Percentiles rank a stretch among this genome's conserved stretches.
Evolutionary conservation across 495 filamentous ascomycete genomes (phyloP).

Genomic region (Talaromyces adpressus): DNA sequence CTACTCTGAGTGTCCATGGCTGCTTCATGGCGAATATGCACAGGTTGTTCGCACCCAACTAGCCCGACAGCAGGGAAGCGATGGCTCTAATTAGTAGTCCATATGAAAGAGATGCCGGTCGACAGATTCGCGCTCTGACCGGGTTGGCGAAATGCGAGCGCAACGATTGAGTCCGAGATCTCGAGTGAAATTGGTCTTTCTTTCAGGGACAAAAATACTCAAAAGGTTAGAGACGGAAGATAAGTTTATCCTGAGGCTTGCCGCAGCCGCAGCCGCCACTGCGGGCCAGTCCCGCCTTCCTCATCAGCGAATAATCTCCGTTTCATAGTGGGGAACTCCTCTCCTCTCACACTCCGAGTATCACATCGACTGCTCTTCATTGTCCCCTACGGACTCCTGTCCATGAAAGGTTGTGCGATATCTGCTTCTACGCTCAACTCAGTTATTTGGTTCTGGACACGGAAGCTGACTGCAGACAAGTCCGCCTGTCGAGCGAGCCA

Average conservation of each 20-base stretch:
- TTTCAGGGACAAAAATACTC: background rate
- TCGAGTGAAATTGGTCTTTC: background rate
- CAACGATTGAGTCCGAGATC: background rate
- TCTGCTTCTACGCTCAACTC: background rate
- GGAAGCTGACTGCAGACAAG: background rate
- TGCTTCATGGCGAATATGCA: slow-evolving; percentile 12
- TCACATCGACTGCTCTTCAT: slow-evolving; percentile 12
- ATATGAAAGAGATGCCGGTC: background rate
- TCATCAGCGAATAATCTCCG: slow-evolving; percentile 6
- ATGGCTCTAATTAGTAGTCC: background rate
- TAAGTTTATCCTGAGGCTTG: slow-evolving; percentile 1
- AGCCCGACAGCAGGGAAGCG: background rate
- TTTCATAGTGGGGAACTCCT: slow-evolving; percentile 26
- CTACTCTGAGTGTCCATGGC: slow-evolving; percentile 30
- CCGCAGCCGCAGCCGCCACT: background rate
- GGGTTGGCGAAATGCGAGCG: background rate
- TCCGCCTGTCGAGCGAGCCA: background rate
- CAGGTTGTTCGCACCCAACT: background rate
- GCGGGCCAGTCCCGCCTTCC: background rate
- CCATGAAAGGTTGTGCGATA: background rate
- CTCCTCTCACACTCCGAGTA: slow-evolving; percentile 19
- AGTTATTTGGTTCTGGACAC: background rate
- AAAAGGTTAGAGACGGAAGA: background rate
- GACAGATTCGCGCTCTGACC: background rate
- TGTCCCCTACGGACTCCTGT: background rate